Percentiles rank a stretch among this genome's conserved stretches.
Evolutionary conservation across 164 flowering plant species (phyloP).

Genomic region (Aristolochia fimbriata): DNA sequence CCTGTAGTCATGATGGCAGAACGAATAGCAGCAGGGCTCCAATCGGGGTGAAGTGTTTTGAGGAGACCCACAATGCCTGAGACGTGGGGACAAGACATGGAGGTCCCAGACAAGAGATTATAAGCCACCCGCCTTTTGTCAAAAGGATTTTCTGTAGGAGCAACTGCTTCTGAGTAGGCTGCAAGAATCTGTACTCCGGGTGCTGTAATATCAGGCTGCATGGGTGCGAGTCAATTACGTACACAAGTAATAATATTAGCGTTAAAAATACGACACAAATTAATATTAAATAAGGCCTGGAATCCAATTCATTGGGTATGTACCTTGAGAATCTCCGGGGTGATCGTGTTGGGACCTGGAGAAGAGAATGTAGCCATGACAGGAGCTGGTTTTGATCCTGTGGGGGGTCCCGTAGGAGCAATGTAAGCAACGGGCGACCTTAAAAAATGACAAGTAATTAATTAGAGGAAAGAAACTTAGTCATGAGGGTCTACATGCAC

Average conservation of each 20-base stretch:
- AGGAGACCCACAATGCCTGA: constrained; percentile 68
- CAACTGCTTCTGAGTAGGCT: constrained; percentile 41
- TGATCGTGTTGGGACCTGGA: constrained; percentile 53
- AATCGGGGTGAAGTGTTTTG: constrained; percentile 52
- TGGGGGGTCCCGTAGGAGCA: constrained; percentile 26
- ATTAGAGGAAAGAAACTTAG: too few relatives aligned
- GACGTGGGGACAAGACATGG: constrained; percentile 87
- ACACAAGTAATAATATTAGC: background rate
- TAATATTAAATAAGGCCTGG: too few relatives aligned
- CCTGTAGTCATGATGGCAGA: constrained; percentile 81
- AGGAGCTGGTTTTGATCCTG: constrained; percentile 54
- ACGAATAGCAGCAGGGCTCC: constrained; percentile 72
- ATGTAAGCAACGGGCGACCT: constrained; percentile 51
- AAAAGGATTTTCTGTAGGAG: constrained; percentile 37
- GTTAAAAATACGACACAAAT: too few relatives aligned
- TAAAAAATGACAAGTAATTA: background rate
- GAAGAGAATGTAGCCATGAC: constrained; percentile 80
- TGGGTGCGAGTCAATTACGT: too few relatives aligned
- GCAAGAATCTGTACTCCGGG: constrained; percentile 72
- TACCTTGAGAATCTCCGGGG: constrained; percentile 79
- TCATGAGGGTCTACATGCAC: too few relatives aligned
- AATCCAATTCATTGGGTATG: too few relatives aligned
- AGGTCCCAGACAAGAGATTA: constrained; percentile 62
- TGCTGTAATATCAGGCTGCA: constrained; percentile 78
- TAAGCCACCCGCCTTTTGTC: constrained; percentile 38